A percentile compares a stretch with the other conserved stretches of the same genome.
Conservation (phyloP, 2,329 filamentous ascomycete genomes). For the Stachybotrys echinatus region DNA sequence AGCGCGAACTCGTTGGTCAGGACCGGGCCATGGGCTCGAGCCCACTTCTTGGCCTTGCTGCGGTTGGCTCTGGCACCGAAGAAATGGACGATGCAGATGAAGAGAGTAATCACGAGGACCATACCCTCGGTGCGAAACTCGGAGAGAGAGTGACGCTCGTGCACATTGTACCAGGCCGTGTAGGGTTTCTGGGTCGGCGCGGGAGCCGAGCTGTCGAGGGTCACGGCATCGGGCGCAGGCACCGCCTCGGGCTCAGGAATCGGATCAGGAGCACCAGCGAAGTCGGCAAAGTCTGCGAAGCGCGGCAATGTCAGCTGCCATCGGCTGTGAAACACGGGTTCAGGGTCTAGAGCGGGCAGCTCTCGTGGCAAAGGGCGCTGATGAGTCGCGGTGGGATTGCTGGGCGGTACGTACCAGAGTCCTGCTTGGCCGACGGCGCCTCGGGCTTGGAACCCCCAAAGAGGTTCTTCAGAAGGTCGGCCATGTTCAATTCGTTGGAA, state of each 20-base stretch:
- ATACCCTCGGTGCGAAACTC: slow-evolving; percentile 88
- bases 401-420: slow-evolving; percentile 53
- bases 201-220: slow-evolving; percentile 40
- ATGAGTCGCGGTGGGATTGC: background rate
- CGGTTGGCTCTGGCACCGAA: slow-evolving; percentile 78
- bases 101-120: slow-evolving; percentile 67
- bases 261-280: slow-evolving; percentile 71
- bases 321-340: background rate
- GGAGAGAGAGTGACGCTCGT: slow-evolving; percentile 76
- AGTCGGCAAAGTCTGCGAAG: slow-evolving; percentile 85
- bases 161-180: slow-evolving; percentile 95
- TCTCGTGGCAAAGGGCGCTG: background rate
- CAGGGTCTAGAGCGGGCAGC: background rate
- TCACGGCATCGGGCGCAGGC: slow-evolving; percentile 39
- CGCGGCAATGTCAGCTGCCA: slow-evolving; percentile 12
- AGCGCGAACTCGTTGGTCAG: slow-evolving; percentile 79
- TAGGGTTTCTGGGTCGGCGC: slow-evolving; percentile 56
- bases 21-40: slow-evolving; percentile 64
- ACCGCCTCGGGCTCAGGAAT: slow-evolving; percentile 47
- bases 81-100: slow-evolving; percentile 75
- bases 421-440: slow-evolving; percentile 44
- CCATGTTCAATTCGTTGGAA: slow-evolving; percentile 35
- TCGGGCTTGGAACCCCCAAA: slow-evolving; percentile 60
- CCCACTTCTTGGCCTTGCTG: slow-evolving; percentile 74
- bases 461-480: slow-evolving; percentile 60